A percentile compares a stretch with the other conserved stretches of the same genome.
Conservation (phyloP, 768 basidiomycete genomes). For the Tephrocybe sp. region DNA sequence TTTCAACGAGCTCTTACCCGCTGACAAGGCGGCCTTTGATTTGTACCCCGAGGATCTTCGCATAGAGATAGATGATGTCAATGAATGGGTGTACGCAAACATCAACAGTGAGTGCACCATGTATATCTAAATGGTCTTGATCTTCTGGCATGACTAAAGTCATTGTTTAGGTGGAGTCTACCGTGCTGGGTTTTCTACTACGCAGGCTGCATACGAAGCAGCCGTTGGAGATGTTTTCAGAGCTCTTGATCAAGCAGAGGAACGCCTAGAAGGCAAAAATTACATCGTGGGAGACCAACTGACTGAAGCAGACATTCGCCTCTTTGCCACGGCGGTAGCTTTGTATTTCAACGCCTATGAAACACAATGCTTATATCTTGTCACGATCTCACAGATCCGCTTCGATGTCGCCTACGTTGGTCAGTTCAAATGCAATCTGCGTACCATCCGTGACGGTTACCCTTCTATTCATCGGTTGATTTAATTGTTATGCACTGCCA, state of each 20-base stretch:
- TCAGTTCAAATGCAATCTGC: constrained; percentile 92
- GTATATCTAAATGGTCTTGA: too few relatives aligned
- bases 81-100: constrained; percentile 79
- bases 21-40: constrained; percentile 62
- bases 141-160: too few relatives aligned
- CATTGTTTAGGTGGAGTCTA: constrained; percentile 71
- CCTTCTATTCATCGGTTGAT: constrained; percentile 72
- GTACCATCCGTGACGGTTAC: constrained; percentile 82
- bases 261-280: constrained; percentile 71
- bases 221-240: constrained; percentile 73
- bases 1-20: constrained; percentile 74
- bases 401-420: constrained; percentile 88
- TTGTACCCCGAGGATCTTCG: constrained; percentile 74
- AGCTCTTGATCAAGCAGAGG: constrained; percentile 78
- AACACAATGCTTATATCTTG: too few relatives aligned
- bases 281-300: constrained; percentile 78
- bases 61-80: constrained; percentile 77
- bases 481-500: too few relatives aligned
- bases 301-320: constrained; percentile 80
- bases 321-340: constrained; percentile 86
- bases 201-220: constrained; percentile 73
- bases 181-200: constrained; percentile 79
- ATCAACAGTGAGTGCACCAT: constrained; percentile 85
- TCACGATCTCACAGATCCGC: constrained; percentile 48
- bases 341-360: too few relatives aligned